Evolutionary conservation across 345 rosid species (phyloP).

Genomic region (Excoecaria cochinchinensis): DNA sequence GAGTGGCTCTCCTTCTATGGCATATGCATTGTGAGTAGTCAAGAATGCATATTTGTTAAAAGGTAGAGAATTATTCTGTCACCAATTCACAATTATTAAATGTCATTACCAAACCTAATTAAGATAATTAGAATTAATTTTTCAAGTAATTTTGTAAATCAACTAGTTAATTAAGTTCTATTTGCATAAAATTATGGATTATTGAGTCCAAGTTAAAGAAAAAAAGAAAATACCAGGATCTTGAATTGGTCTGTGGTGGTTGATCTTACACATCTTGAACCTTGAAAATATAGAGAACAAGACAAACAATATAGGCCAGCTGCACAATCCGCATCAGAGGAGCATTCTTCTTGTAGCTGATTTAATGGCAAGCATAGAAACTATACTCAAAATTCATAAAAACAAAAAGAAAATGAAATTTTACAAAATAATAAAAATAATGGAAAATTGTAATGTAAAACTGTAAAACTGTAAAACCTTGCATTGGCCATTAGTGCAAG

Average conservation of each 20-base stretch:
- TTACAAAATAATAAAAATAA: not conserved
- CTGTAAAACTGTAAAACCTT: not conserved
- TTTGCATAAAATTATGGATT: no score
- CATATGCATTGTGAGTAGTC: conserved; percentile 65
- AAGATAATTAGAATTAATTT: no score
- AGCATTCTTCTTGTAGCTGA: conserved; percentile 38
- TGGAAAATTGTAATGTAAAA: not conserved
- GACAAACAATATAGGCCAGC: conserved; percentile 56
- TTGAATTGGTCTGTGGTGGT: conserved; percentile 54
- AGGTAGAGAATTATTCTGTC: conserved; percentile 58
- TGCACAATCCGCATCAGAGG: conserved; percentile 52
- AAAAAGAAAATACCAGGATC: conserved; percentile 32
- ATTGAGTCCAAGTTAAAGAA: not conserved
- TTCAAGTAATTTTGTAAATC: no score
- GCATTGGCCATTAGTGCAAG: conserved; percentile 9
- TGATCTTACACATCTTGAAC: conserved; percentile 57
- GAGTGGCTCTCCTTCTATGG: conserved; percentile 47
- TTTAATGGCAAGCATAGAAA: not conserved
- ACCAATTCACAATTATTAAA: conserved; percentile 26
- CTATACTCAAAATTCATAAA: not conserved
- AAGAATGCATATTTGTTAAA: conserved; percentile 69
- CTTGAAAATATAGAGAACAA: conserved; percentile 44
- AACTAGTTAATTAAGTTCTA: no score
- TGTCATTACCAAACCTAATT: not conserved
- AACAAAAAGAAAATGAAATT: not conserved